phyloP scores from a whole-genome alignment of 2,329 filamentous ascomycete species.

The Lasiodiplodia sp. region DNA sequence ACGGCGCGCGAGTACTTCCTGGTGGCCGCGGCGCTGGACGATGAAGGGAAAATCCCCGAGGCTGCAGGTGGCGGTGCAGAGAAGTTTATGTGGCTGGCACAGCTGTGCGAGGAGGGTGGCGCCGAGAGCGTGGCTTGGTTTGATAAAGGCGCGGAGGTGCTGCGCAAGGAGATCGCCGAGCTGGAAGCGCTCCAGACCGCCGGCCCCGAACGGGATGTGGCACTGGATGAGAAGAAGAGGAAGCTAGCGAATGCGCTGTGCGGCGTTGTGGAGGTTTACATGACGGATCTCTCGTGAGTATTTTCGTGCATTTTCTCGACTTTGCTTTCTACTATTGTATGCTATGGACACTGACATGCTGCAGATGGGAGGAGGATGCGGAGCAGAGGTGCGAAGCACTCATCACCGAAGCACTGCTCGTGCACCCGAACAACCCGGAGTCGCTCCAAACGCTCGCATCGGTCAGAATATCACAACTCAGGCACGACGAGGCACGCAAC shows the following conservation, averaged over 20 bases:
- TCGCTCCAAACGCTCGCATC: slow-evolving; percentile 96
- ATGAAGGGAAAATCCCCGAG: slow-evolving; percentile 74
- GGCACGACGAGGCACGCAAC: slow-evolving; percentile 78
- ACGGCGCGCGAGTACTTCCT: slow-evolving; percentile 75
- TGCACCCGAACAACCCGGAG: slow-evolving; percentile 82
- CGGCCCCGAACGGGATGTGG: slow-evolving; percentile 46
- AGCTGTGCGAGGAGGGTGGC: slow-evolving; percentile 75
- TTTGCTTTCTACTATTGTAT: not conserved
- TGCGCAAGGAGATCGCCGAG: slow-evolving; percentile 74
- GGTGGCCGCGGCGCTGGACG: slow-evolving; percentile 76
- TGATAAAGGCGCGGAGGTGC: slow-evolving; percentile 71
- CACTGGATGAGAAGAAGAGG: slow-evolving; percentile 73
- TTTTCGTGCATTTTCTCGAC: not conserved
- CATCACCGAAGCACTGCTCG: slow-evolving; percentile 86
- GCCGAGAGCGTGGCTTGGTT: slow-evolving; percentile 68
- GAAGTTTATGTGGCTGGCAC: slow-evolving; percentile 94
- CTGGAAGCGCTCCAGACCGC: slow-evolving; percentile 59
- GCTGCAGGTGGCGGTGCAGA: slow-evolving; percentile 82
- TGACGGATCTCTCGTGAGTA: slow-evolving; percentile 89
- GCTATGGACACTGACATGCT: not conserved
- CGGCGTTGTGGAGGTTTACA: slow-evolving; percentile 94
- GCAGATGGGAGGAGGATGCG: slow-evolving; percentile 81
- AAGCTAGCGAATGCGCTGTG: slow-evolving; percentile 93
- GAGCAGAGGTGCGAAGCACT: slow-evolving; percentile 87
- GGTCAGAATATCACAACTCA: slow-evolving; percentile 86